A percentile compares a stretch with the other conserved stretches of the same genome.
Conservation (phyloP, 768 basidiomycete genomes). For the Auriscalpium orientale region DNA sequence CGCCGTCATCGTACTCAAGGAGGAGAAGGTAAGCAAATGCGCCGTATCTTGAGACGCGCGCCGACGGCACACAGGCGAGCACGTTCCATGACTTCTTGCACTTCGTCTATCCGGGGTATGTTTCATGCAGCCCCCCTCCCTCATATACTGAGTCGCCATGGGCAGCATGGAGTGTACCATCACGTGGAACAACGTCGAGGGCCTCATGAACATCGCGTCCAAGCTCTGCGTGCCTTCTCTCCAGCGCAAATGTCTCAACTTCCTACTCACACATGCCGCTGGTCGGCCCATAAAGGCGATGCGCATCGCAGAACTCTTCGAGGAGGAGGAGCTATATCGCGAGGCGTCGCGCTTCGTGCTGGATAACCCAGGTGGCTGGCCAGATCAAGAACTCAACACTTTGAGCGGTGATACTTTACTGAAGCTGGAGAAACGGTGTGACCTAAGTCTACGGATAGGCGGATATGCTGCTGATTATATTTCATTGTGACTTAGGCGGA, state of each 20-base stretch:
- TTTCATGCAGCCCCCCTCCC: not conserved
- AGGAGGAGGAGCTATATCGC: conserved; percentile 83
- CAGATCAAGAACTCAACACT: conserved; percentile 72
- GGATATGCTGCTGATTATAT: not conserved
- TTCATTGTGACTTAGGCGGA: conserved; percentile 44
- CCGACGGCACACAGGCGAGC: conserved; percentile 40
- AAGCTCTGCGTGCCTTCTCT: conserved; percentile 81
- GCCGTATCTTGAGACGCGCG: not conserved
- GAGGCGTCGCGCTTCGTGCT: conserved; percentile 89
- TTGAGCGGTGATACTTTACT: conserved; percentile 76
- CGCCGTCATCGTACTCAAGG: conserved; percentile 83
- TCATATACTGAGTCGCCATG: conserved; percentile 4
- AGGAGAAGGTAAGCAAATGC: conserved; percentile 58
- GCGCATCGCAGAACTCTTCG: conserved; percentile 85
- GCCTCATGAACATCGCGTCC: conserved; percentile 83
- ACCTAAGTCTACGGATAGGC: not conserved
- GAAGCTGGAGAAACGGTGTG: conserved; percentile 81
- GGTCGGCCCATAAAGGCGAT: conserved; percentile 90
- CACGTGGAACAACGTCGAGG: conserved; percentile 92
- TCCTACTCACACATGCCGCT: conserved; percentile 87
- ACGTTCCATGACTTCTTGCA: conserved; percentile 93
- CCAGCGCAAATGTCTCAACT: conserved; percentile 75
- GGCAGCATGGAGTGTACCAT: conserved; percentile 81
- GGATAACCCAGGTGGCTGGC: conserved; percentile 85
- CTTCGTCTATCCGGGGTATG: conserved; percentile 90